Evolutionary conservation across 192 early-diverging fungal genomes (phyloP).

Genomic region (Cladochytrium replicatum): DNA sequence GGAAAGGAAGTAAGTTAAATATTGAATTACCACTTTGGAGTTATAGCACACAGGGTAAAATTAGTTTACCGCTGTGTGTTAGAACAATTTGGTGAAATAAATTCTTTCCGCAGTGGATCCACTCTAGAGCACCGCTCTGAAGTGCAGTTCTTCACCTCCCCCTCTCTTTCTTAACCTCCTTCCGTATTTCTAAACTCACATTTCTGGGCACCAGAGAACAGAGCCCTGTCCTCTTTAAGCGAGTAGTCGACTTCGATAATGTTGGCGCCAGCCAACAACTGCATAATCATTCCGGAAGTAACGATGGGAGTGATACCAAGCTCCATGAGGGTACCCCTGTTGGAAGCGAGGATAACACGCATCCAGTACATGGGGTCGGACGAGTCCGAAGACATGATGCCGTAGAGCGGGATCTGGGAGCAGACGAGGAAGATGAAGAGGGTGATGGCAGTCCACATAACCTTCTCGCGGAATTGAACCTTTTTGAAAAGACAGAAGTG

Average conservation of each 20-base stretch:
- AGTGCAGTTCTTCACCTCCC: too few species aligned
- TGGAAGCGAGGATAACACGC: constrained; percentile 98
- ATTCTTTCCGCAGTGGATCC: too few species aligned
- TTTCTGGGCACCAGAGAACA: constrained; percentile 99
- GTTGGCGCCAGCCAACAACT: constrained; percentile 95
- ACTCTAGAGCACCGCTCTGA: too few species aligned
- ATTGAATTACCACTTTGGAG: not conserved
- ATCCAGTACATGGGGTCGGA: constrained; percentile 99
- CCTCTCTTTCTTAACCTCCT: too few species aligned
- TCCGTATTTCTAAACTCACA: constrained; percentile 18
- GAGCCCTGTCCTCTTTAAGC: constrained; percentile 94
- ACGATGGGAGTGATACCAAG: constrained; percentile 99
- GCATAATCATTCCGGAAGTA: constrained; percentile 99
- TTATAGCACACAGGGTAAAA: too few species aligned
- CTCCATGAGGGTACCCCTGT: constrained; percentile 99
- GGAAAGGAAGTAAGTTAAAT: not conserved
- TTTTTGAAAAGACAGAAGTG: constrained; percentile 11
- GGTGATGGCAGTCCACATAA: constrained; percentile 99
- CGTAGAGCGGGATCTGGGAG: constrained; percentile 99
- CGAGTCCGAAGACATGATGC: constrained; percentile 99
- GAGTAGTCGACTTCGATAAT: constrained; percentile 98
- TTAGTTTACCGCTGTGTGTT: not conserved
- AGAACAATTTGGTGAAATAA: not conserved
- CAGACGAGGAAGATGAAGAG: constrained; percentile 99
- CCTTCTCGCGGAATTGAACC: constrained; percentile 96